Evolutionary conservation across 73 alveolate genomes (phyloP), one percentile per base, ranked within the genome.

Genomic region (Paramecium octaurelia): DNA sequence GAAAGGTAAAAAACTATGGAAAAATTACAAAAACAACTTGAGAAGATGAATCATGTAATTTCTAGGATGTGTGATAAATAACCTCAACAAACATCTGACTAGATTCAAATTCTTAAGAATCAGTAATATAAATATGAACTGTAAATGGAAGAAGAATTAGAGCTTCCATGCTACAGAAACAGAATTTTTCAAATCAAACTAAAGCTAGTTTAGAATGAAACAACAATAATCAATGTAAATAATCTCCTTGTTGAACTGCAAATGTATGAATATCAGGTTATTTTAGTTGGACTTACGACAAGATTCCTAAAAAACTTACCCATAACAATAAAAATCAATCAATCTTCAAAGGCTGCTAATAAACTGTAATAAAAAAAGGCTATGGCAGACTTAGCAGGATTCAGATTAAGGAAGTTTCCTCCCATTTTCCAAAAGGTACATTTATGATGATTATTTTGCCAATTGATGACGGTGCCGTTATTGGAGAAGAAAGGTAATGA

Each of bases 281-380:
- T 64, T 11, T 46, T 80, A 80, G 91, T 46, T 80, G 91, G 91
- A 80, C 91, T 44, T 80, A 80, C 46, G 91, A 80, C 57, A 80
- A 20, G 16, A 34, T 44, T 31, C 91, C 91, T 18, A 80, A 80
- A 23, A 44, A 80, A 27, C 57, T 80, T 8, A 80, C 91, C 16
- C 91, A 80, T 23, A 80, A 80, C 14, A 80, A 80, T 29, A 21
- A 23, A 24, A 24, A 48, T 50, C 36, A 80, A 80, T 42, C 70
- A 7, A 80, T 80, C 14, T 80, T 38, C 68, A 80, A 80, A 80
- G 91, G 91, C 20, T 80, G 91, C 29, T 58, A 80, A 80, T 43
- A 80, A 48, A 18, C 91, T n/a, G 16, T 46, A 21, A 80, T 80
- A n/a, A 80, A 46, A 46, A 44, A 46, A 35, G 91, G 91, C 8